phyloP scores from a whole-genome alignment of 345 rosid species.

The Rhodomyrtus tomentosa region DNA sequence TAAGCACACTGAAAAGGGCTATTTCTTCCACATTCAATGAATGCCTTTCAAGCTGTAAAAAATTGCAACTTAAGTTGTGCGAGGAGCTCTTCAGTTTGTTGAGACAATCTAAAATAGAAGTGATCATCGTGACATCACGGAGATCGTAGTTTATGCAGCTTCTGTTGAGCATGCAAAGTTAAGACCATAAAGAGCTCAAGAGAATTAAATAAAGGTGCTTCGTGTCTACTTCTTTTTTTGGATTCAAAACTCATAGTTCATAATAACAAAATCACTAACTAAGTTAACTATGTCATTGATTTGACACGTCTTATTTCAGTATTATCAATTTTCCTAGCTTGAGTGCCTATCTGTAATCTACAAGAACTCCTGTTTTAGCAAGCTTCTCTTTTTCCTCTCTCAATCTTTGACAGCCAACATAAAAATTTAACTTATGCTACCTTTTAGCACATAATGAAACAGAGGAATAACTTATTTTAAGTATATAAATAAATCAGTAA shows the following conservation, averaged over 20 bases:
- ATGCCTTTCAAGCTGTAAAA: not conserved
- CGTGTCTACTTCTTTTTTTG: not conserved
- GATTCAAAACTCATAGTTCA: not conserved
- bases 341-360: not conserved
- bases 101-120: not conserved
- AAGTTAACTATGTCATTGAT: not conserved
- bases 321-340: not conserved
- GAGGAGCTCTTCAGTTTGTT: not conserved
- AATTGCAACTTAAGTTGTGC: not conserved
- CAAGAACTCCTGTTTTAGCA: not conserved
- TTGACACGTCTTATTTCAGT: not conserved
- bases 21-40: not conserved
- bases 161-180: not conserved
- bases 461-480: not conserved
- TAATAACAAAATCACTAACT: not conserved
- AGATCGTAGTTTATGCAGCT: not conserved
- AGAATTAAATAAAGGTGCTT: not conserved
- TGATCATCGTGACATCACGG: not conserved
- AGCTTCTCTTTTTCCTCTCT: not conserved
- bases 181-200: not conserved
- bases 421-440: not conserved
- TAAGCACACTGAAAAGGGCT: not conserved
- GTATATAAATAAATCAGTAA: not conserved
- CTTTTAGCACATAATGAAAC: not conserved
- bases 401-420: not conserved